phyloP scores from a whole-genome alignment of 2,329 filamentous ascomycete genomes.

The Simplicillium aogashimaense region DNA sequence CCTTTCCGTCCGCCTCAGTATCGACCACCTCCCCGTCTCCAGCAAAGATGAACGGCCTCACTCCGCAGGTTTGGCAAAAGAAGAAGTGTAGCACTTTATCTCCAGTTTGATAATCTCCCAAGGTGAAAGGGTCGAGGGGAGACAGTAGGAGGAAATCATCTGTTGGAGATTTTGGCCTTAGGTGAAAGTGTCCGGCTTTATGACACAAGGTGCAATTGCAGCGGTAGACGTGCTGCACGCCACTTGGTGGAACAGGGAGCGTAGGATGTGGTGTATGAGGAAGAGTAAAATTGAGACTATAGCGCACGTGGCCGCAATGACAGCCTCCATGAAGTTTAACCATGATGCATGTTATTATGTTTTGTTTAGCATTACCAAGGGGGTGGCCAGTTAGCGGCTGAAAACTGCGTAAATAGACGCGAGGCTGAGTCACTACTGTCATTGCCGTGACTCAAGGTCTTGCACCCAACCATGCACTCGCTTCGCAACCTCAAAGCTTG shows the following conservation, averaged over 20 bases:
- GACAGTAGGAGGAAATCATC: slow-evolving; percentile 2
- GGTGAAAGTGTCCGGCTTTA: slow-evolving; percentile 3
- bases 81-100: slow-evolving; percentile 1
- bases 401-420: not conserved
- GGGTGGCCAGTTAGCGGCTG: too few species aligned
- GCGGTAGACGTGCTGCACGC: slow-evolving; percentile 3
- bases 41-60: slow-evolving; percentile 2
- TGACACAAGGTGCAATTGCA: slow-evolving; percentile 5
- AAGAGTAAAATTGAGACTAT: not conserved
- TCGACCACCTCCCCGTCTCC: not conserved
- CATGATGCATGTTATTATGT: too few species aligned
- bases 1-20: not conserved
- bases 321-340: not conserved
- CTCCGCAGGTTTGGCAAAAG: slow-evolving; percentile 2
- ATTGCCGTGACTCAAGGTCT: slow-evolving; percentile 12
- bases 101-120: slow-evolving; percentile 1
- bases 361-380: too few species aligned
- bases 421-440: not conserved
- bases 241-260: not conserved
- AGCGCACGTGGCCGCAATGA: slow-evolving; percentile 1
- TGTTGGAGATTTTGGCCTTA: slow-evolving; percentile 1
- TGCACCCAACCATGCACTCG: slow-evolving; percentile 18
- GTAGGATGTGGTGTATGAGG: not conserved
- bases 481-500: slow-evolving; percentile 18
- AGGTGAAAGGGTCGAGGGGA: not conserved